Percentiles rank a stretch among this genome's conserved stretches.
Conservation (phyloP, 306 rosid genomes). For the Echinosophora koreensis region DNA sequence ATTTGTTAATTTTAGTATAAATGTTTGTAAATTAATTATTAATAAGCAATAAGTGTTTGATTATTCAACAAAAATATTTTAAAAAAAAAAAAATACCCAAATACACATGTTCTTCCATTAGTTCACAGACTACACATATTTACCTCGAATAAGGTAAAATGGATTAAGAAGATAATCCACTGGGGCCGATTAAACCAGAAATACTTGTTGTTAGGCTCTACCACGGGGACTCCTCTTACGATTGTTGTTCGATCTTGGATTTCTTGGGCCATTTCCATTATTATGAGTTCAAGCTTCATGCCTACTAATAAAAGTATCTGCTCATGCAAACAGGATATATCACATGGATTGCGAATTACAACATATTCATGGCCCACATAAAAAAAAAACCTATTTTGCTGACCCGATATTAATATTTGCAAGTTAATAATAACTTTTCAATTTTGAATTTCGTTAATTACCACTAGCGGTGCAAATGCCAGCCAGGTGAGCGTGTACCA, state of each 20-base stretch:
- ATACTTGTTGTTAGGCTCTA: slow-evolving; percentile 71
- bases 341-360: not conserved
- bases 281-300: slow-evolving; percentile 64
- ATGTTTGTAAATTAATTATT: no score
- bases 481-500: slow-evolving; percentile 70
- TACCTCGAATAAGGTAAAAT: slow-evolving; percentile 67
- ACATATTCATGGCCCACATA: not conserved
- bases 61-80: no score
- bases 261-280: slow-evolving; percentile 84
- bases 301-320: slow-evolving; percentile 72
- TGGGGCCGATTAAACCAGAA: slow-evolving; percentile 75
- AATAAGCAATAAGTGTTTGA: no score
- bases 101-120: no score
- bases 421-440: slow-evolving; percentile 9
- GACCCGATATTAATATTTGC: not conserved
- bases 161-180: slow-evolving; percentile 68
- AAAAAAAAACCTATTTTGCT: no score
- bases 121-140: no score
- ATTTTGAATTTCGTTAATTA: slow-evolving; percentile 36
- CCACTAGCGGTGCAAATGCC: slow-evolving; percentile 65
- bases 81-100: no score
- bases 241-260: slow-evolving; percentile 66
- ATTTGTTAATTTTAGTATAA: no score
- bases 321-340: not conserved
- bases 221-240: slow-evolving; percentile 67